These are phyloP conservation scores for Fusarium papillatum DNA, from an alignment of 2,329 filamentous ascomycete species.

Conservation along the genomic window DNA sequence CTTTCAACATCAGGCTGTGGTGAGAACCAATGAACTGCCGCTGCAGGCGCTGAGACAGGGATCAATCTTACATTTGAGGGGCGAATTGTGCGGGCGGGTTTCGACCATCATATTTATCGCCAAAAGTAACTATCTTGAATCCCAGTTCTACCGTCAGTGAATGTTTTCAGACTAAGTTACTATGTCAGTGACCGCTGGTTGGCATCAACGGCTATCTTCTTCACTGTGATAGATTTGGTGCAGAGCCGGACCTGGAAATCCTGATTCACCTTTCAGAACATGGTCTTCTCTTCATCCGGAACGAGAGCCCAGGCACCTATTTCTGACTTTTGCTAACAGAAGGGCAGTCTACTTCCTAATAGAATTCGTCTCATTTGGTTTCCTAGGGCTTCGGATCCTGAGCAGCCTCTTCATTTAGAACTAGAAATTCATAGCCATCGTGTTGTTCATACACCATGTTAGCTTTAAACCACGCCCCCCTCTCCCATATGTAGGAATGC, in stretches of 20 bases:
- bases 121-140: not conserved
- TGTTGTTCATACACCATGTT: no score
- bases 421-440: no score
- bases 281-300: not conserved
- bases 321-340: no score
- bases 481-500: not conserved
- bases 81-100: not conserved
- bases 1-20: not conserved
- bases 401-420: no score
- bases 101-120: not conserved
- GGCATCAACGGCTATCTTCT: not conserved
- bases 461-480: no score
- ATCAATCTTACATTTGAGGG: not conserved
- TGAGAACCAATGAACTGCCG: not conserved
- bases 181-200: not conserved
- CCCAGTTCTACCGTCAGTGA: not conserved
- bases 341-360: no score
- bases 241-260: not conserved
- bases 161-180: not conserved
- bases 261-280: not conserved
- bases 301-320: no score
- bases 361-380: no score
- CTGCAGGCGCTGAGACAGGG: not conserved
- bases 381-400: no score
- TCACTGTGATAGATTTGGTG: not conserved